These are phyloP conservation scores for Podospora anserina DNA, from an alignment of 495 filamentous ascomycete genomes.

Conservation along the genomic window DNA sequence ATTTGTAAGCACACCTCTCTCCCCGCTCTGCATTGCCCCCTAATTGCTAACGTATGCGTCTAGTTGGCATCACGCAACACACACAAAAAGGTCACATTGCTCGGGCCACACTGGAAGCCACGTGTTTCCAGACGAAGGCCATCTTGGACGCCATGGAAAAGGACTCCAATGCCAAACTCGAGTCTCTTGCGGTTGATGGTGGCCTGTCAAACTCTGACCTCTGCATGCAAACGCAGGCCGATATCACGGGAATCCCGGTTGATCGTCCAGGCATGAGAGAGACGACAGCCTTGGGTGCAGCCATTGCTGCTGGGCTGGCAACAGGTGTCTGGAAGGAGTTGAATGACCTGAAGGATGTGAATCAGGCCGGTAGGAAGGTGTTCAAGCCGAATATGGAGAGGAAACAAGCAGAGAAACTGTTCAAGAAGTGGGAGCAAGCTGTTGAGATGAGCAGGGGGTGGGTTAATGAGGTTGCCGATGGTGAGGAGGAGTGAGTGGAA, in stretches of 20 bases:
- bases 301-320: slow-evolving; percentile 89
- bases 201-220: slow-evolving; percentile 93
- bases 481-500: neutral
- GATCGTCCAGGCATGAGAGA: slow-evolving; percentile 89
- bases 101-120: slow-evolving; percentile 89
- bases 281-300: slow-evolving; percentile 89
- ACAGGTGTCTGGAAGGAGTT: slow-evolving; percentile 78
- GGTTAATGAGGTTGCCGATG: slow-evolving; percentile 44
- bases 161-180: slow-evolving; percentile 75
- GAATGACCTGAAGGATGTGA: slow-evolving; percentile 74
- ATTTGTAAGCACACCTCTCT: slow-evolving; percentile 42
- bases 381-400: slow-evolving; percentile 66
- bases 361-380: slow-evolving; percentile 66
- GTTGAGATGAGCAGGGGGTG: slow-evolving; percentile 90
- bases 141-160: slow-evolving; percentile 94
- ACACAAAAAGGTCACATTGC: slow-evolving; percentile 89
- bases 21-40: neutral
- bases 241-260: slow-evolving; percentile 84
- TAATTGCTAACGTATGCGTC: neutral
- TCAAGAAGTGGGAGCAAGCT: slow-evolving; percentile 76
- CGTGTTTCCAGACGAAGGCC: slow-evolving; percentile 92
- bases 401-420: slow-evolving; percentile 64
- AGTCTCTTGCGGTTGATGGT: slow-evolving; percentile 82
- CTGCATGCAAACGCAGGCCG: slow-evolving; percentile 95
- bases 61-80: slow-evolving; percentile 82